Conservation (phyloP, 192 early-diverging fungal genomes). For the Umbelopsis sp. region DNA sequence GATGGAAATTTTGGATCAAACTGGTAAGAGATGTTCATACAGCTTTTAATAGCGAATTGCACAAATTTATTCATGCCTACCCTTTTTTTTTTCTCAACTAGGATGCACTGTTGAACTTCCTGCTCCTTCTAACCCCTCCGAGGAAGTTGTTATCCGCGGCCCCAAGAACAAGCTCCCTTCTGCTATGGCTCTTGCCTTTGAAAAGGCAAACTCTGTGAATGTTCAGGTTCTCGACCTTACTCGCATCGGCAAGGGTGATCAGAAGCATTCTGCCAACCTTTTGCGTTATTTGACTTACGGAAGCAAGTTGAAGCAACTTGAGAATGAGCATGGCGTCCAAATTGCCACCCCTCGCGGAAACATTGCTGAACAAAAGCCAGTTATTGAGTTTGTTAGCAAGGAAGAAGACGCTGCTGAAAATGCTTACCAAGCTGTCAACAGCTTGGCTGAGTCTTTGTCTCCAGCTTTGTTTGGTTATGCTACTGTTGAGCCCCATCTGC, state of each 20-base stretch:
- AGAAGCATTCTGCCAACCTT: conserved; percentile 66
- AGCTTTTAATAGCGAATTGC: neutral
- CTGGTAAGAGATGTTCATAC: conserved; percentile 42
- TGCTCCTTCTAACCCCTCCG: conserved; percentile 64
- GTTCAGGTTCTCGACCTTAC: conserved; percentile 76
- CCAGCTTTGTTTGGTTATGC: conserved; percentile 66
- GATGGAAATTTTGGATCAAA: conserved; percentile 82
- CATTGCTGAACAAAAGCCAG: conserved; percentile 49
- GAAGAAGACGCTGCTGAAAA: conserved; percentile 60
- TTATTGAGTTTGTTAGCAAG: conserved; percentile 83
- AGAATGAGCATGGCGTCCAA: conserved; percentile 65
- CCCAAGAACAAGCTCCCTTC: conserved; percentile 65
- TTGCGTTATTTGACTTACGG: conserved; percentile 78
- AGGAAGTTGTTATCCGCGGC: conserved; percentile 82
- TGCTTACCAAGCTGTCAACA: conserved; percentile 61
- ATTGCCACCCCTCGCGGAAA: conserved; percentile 58
- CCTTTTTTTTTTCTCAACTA: neutral
- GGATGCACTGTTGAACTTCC: conserved; percentile 87
- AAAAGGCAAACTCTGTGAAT: conserved; percentile 77
- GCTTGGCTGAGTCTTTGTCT: conserved; percentile 49
- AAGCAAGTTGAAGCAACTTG: conserved; percentile 74
- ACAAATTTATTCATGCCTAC: neutral
- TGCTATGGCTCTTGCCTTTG: conserved; percentile 81
- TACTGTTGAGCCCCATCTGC: conserved; percentile 78
- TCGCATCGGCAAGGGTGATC: conserved; percentile 52